phyloP scores from a whole-genome alignment of 805 yeast genomes.

The Saccharomycopsis lassenensis region DNA sequence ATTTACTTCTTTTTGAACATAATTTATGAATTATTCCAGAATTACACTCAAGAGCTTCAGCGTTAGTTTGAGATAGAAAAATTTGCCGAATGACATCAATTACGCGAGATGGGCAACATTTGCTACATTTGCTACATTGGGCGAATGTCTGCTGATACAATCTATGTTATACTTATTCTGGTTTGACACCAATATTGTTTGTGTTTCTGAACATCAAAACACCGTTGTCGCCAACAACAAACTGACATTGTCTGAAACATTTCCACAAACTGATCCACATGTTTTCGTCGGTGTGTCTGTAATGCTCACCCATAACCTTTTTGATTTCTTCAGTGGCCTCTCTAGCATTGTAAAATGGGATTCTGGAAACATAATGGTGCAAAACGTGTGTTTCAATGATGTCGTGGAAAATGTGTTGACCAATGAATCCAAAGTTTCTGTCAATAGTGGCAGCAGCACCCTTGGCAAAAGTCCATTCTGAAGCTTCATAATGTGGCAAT shows the following conservation, averaged over 20 bases:
- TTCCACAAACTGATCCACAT: constrained; percentile 53
- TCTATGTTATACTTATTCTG: constrained; percentile 20
- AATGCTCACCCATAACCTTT: constrained; percentile 43
- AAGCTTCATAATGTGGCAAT: constrained; percentile 46
- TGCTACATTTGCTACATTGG: too few relatives aligned
- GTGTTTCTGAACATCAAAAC: constrained; percentile 57
- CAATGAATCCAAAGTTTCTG: constrained; percentile 49
- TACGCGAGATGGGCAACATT: too few relatives aligned
- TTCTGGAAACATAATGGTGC: constrained; percentile 44
- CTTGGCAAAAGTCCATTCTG: constrained; percentile 52
- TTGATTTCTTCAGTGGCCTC: constrained; percentile 41
- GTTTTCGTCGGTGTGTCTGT: constrained; percentile 37
- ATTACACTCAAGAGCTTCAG: too few relatives aligned
- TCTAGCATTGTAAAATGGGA: constrained; percentile 46
- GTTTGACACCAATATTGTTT: constrained; percentile 33
- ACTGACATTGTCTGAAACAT: constrained; percentile 53
- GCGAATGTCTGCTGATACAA: too few relatives aligned
- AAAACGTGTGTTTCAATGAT: constrained; percentile 48
- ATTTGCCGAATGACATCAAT: too few relatives aligned
- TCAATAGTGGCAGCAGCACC: constrained; percentile 62
- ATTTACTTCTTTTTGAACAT: too few relatives aligned
- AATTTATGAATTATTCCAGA: too few relatives aligned
- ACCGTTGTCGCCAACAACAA: constrained; percentile 58
- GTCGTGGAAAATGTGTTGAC: constrained; percentile 46
- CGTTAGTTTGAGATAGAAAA: too few relatives aligned